Base-by-base conservation (phyloP, 257 asterid species). In the Nicotiana otophora region DNA sequence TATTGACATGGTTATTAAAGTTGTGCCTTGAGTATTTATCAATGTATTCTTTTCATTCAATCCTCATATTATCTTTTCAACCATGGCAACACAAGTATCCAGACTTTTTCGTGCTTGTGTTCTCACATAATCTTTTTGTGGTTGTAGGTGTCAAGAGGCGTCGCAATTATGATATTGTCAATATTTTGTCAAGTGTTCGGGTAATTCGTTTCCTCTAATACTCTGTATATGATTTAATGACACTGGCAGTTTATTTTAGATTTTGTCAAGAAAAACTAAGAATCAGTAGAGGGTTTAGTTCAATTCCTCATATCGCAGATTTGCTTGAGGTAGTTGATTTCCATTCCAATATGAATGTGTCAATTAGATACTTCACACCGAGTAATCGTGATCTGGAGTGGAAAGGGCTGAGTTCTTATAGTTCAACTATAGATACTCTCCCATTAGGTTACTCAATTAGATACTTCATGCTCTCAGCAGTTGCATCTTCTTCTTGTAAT, bases 121-220 rank as follows among this genome's bases (percentile, higher is more conserved):
- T 62, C 55, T 53, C 53, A 57, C 39, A 20, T 26, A 55, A 12
- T 39, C 66, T 34, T 20, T 82, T 48, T 86, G 72, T 46, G 78
- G 20, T 26, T 83, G 55, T 77, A 91, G 93, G 97, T 81, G 94
- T 92, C 72, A 91, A 91, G 86, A 82, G 91, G 51, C 87, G 93
- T 58, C 86, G 92, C 84, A 89, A 90, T 81, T 92, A n/a, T 57
- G 97, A 91, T 81, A 88, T 91, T 17, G 93, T 92, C 79, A 91
- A 92, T 84, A 91, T 91, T 55, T 77, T 92, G 81, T 92, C 91
- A 83, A 85, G 97, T 78, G 39, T 91, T 53, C 92, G 92, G 92
- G 93, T 92, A 89, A 81, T 30, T 66, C 46, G 68, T 34, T 57
- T 23, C 67, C 81, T 55, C 70, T 62, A 34, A 34, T 20, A 60